Percentiles rank a stretch among this genome's conserved stretches.
Evolutionary conservation across 1,284 basidiomycete species (phyloP).

Genomic region (Fomitopsis pinicola): DNA sequence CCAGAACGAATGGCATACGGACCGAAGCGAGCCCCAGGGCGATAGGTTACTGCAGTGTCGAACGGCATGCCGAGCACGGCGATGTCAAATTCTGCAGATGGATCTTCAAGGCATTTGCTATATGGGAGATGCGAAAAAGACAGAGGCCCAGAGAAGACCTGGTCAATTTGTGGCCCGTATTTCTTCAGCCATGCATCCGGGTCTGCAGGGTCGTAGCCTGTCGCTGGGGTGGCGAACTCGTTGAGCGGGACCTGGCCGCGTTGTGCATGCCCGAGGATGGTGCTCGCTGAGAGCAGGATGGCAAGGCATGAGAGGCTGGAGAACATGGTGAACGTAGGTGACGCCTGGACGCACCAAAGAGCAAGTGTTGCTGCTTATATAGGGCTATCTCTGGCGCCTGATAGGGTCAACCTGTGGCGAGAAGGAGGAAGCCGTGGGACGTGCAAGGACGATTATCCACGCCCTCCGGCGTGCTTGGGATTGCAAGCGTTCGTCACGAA

Average conservation of each 20-base stretch:
- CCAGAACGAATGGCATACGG: conserved; percentile 79
- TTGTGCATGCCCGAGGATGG: conserved; percentile 2
- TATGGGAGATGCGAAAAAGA: conserved; percentile 74
- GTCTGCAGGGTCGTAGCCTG: background rate
- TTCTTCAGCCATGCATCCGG: conserved; percentile 54
- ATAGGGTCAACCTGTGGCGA: background rate
- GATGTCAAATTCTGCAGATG: conserved; percentile 55
- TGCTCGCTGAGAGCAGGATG: background rate
- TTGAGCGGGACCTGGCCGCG: conserved; percentile 10
- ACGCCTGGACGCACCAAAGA: background rate
- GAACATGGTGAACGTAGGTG: background rate
- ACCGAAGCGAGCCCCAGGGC: conserved; percentile 78
- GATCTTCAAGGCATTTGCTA: conserved; percentile 63
- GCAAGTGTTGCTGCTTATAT: background rate
- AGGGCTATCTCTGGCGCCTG: background rate
- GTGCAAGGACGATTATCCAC: background rate
- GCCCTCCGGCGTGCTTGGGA: background rate
- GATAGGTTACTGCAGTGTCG: conserved; percentile 68
- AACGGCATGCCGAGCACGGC: conserved; percentile 80
- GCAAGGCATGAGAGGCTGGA: background rate
- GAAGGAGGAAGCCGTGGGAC: background rate
- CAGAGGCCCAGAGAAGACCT: conserved; percentile 66
- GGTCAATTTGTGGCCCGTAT: conserved; percentile 69
- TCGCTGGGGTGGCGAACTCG: background rate
- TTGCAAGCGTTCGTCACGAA: no score